Base-by-base conservation (phyloP, 371 early-diverging fungal genomes). In the Cokeromyces recurvatus region DNA sequence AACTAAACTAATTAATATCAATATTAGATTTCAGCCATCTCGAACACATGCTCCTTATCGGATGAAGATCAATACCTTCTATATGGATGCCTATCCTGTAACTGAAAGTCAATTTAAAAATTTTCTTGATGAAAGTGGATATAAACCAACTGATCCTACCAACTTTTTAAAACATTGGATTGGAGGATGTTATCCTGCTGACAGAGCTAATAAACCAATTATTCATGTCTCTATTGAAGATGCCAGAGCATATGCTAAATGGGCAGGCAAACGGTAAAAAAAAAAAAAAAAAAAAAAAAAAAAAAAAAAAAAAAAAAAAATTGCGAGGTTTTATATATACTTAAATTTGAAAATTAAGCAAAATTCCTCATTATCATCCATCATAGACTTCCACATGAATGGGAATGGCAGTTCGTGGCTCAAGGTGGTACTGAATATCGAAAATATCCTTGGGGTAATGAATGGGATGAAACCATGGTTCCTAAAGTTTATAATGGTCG, bases 371-470 rank as follows among this genome's bases (percentile, higher is more conserved):
- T n/a, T n/a, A n/a, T 17, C 15, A 38, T 21, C 16, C n/a, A 27
- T 31, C 15, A 12, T 53, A 59, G 59, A 46, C 53, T 62, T 46
- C 62, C 62, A 32, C 62, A 62, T 39, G 62, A 62, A 56, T 62
- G 62, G 62, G 62, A 62, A 49, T 62, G 62, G 62, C 62, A 62
- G 46, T 62, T 46, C 17, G 62, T 62, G 5, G 62, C 62, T 38
- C 62, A 62, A 53, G 56, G 35, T 19, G 62, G 62, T 21, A 25
- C 15, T 20, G 57, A 62, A 46, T 62, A 57, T 17, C 53, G 57
- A 10, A 49, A 23, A 12, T 62, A 62, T 29, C 62, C 62, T 43
- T 62, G 62, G 62, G 62, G 62, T 24, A 49, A 56, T 19, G 37
- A 49, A 20, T 62, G 62, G 62, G 62, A 62, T 36, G 40, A 39